Base-by-base conservation (phyloP, 75 land plant genomes). In the Cryptomeria japonica region DNA sequence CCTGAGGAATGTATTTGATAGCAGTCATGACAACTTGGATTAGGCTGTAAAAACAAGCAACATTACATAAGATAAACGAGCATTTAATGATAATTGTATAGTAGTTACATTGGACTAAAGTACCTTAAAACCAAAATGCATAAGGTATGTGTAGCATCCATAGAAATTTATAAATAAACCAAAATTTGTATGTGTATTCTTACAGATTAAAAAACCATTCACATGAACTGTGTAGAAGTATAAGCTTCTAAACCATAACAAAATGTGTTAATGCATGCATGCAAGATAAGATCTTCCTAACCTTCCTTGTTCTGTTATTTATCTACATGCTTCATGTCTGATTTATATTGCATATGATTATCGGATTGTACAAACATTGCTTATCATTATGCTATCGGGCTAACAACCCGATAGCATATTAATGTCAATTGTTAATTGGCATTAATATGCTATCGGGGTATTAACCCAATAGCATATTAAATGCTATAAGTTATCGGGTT, bases 1-100 rank as follows among this genome's bases (percentile, higher is more conserved):
- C 99, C 97, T 96, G 99, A 36, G 99, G 99, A 80, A 94, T 92
- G 85, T 98, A 98, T 89, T 98, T 98, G 90, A 98, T 96, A 55
- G 92, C 86, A 38, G 99, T 98, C 98, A 98, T 96, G 39, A 94
- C 58, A 70, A 96, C 94, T 88, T 98, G 99, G 36, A 96, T 94
- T 39, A 90, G 84, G 91, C 99, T 96, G 96, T 90, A 89, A 89
- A 42, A 73, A 34, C 77, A 73, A 73, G 77, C 70, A 73, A 73
- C 7, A 73, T 73, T 73, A 34, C 37, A 73, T 73, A 73, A 73
- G 77, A 73, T 32, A 73, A 31, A 73, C 11, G 77, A 6, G 2
- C 32, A 25, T 61, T 34, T 34, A 73, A 73, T 34, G 36, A 32
- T 12, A 73, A 1, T 31, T 12, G 34, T 73, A 73, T 32, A 31